These are phyloP conservation scores for Eucalyptus paniculata DNA, from an alignment of 345 rosid genomes.

Conservation along the genomic window DNA sequence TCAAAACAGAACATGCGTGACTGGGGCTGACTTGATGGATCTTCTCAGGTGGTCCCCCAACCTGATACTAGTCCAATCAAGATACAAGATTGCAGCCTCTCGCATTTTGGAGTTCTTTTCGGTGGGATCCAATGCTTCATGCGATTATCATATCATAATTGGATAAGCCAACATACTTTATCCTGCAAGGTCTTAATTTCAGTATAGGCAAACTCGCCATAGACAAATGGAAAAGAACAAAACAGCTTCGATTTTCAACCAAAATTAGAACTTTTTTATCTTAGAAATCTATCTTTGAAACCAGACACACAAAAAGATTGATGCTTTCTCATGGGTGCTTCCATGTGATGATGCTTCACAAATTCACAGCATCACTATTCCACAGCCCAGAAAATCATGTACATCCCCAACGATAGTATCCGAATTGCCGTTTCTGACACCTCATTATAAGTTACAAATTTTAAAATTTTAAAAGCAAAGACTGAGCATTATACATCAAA, in stretches of 20 bases:
- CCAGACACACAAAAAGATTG: background rate
- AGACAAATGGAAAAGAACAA: background rate
- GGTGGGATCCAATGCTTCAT: conserved; percentile 99
- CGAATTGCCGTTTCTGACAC: background rate
- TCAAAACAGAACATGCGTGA: background rate
- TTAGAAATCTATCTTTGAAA: background rate
- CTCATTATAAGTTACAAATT: background rate
- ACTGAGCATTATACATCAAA: background rate
- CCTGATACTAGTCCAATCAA: conserved; percentile 40
- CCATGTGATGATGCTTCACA: no score
- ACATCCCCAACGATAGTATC: background rate
- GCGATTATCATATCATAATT: conserved; percentile 2
- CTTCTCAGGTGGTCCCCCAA: no score
- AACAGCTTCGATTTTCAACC: background rate
- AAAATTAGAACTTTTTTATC: background rate
- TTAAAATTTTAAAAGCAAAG: background rate
- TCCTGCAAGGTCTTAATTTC: background rate
- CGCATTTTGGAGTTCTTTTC: conserved; percentile 85
- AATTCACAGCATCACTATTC: background rate
- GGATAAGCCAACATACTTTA: background rate
- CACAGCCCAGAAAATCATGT: background rate
- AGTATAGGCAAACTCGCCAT: background rate
- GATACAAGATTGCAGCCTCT: conserved; percentile 43
- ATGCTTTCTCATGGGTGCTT: background rate
- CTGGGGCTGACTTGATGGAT: no score